Percentiles rank a stretch among this genome's conserved stretches.
These are phyloP conservation scores for Termitomyces sp. DNA, from an alignment of 768 basidiomycete species.

Conservation along the genomic window DNA sequence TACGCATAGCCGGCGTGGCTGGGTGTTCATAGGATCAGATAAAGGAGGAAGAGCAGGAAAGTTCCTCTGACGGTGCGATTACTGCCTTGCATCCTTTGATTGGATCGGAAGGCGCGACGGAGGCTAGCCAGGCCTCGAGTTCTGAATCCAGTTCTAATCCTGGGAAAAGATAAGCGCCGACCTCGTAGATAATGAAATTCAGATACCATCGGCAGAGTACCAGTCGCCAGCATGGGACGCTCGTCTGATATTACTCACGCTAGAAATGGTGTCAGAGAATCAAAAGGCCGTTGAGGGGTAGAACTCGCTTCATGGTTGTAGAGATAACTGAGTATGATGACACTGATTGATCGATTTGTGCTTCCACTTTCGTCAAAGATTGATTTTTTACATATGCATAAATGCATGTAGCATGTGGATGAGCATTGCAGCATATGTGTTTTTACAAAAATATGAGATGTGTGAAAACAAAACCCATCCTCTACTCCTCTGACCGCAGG, in stretches of 20 bases:
- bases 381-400: constrained; percentile 2
- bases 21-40: constrained; percentile 4
- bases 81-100: constrained; percentile 73
- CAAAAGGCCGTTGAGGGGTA: background rate
- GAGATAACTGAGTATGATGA: background rate
- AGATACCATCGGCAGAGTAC: constrained; percentile 70
- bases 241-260: constrained; percentile 26
- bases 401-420: constrained; percentile 34
- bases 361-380: background rate
- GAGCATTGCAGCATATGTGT: constrained; percentile 46
- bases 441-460: constrained; percentile 45
- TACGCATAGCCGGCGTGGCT: constrained; percentile 97
- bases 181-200: background rate
- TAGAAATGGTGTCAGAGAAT: background rate
- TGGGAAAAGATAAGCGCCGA: constrained; percentile 24
- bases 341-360: background rate
- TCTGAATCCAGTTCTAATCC: constrained; percentile 53
- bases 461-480: constrained; percentile 32
- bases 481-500: constrained; percentile 90
- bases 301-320: constrained; percentile 15
- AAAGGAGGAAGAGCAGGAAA: background rate
- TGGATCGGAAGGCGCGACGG: constrained; percentile 48
- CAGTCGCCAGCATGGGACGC: constrained; percentile 89
- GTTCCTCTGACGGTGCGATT: constrained; percentile 82
- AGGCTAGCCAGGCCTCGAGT: constrained; percentile 57